phyloP scores from a whole-genome alignment of 768 basidiomycete species.

The Clavaria fumosa region DNA sequence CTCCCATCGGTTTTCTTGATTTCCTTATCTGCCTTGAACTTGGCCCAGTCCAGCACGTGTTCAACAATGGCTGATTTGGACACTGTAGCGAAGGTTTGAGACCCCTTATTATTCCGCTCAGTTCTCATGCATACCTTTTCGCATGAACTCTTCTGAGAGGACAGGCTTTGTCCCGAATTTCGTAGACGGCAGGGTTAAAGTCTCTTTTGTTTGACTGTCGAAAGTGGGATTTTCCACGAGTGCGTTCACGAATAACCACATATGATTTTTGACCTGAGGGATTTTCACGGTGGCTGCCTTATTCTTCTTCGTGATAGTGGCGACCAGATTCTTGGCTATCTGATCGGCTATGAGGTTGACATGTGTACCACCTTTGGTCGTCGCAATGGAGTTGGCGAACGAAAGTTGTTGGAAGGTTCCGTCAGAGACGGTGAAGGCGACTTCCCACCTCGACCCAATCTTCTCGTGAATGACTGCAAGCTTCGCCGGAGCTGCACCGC shows the following conservation, averaged over 20 bases:
- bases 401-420: slow-evolving; percentile 89
- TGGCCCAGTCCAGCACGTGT: slow-evolving; percentile 88
- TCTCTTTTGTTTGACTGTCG: slow-evolving; percentile 98
- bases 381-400: slow-evolving; percentile 95
- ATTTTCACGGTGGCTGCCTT: slow-evolving; percentile 91
- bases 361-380: slow-evolving; percentile 92
- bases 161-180: slow-evolving; percentile 85
- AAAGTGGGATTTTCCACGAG: slow-evolving; percentile 96
- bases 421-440: slow-evolving; percentile 89
- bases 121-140: slow-evolving; percentile 54
- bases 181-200: slow-evolving; percentile 66
- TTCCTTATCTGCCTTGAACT: slow-evolving; percentile 91
- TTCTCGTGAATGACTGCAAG: slow-evolving; percentile 72
- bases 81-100: slow-evolving; percentile 30
- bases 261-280: slow-evolving; percentile 89
- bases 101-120: neutral
- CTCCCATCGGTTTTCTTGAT: slow-evolving; percentile 92
- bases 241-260: slow-evolving; percentile 96
- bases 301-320: slow-evolving; percentile 89
- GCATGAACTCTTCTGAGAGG: slow-evolving; percentile 86
- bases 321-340: slow-evolving; percentile 70
- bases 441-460: slow-evolving; percentile 76
- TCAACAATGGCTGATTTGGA: slow-evolving; percentile 82
- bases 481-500: slow-evolving; percentile 67
- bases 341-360: slow-evolving; percentile 77